Evolutionary conservation across 2,329 filamentous ascomycete species (phyloP).

Genomic region (Dactylellina parvicollis): DNA sequence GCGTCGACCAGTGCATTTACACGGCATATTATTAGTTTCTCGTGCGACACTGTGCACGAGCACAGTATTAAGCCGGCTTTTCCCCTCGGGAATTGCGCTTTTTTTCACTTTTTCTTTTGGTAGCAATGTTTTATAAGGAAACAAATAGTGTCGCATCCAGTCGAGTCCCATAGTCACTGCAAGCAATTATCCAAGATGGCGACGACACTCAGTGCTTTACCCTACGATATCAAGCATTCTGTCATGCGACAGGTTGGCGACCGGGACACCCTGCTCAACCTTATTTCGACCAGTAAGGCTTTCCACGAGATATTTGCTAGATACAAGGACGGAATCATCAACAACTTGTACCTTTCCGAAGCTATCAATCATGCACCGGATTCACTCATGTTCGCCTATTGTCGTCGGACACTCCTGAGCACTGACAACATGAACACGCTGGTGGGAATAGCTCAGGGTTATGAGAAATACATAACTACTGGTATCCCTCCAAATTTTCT

Average conservation of each 20-base stretch:
- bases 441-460: not conserved
- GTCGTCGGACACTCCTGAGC: not conserved
- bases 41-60: slow-evolving; percentile 6
- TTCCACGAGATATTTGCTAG: slow-evolving; percentile 27
- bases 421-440: not conserved
- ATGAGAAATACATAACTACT: not conserved
- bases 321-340: slow-evolving; percentile 20
- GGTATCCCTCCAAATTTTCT: slow-evolving; percentile 8
- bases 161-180: too few species aligned
- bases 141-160: too few species aligned
- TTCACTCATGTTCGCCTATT: slow-evolving; percentile 31
- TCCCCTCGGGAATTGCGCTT: not conserved
- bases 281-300: slow-evolving; percentile 14
- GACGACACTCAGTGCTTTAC: slow-evolving; percentile 14
- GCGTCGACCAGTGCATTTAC: too few species aligned
- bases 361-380: slow-evolving; percentile 29
- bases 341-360: slow-evolving; percentile 30
- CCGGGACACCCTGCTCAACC: not conserved
- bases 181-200: slow-evolving; percentile 3
- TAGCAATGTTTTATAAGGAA: not conserved
- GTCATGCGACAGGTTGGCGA: slow-evolving; percentile 26
- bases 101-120: not conserved
- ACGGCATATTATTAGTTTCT: too few species aligned
- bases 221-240: slow-evolving; percentile 42
- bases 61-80: not conserved